phyloP scores from a whole-genome alignment of 495 filamentous ascomycete genomes.

The Neurospora sp. region DNA sequence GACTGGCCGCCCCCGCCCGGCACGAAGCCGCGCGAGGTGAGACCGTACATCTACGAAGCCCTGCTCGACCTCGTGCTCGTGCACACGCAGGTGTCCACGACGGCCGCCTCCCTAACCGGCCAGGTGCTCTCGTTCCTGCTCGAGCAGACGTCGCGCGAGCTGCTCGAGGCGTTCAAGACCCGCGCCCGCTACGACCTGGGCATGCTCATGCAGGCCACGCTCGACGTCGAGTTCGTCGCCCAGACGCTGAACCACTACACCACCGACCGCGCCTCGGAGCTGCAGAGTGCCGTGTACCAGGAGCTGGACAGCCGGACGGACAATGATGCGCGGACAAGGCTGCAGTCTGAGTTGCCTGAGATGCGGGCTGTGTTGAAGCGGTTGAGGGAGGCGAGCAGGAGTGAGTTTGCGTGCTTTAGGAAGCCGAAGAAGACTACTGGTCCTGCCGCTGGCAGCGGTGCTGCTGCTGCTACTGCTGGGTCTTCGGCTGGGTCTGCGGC shows the following conservation, averaged over 20 bases:
- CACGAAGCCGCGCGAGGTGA: conserved; percentile 59
- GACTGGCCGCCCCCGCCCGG: conserved; percentile 56
- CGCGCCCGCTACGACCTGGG: conserved; percentile 60
- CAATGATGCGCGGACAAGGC: conserved; percentile 62
- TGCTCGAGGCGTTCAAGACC: conserved; percentile 59
- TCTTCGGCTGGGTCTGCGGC: not conserved
- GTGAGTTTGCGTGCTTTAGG: conserved; percentile 76
- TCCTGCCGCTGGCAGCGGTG: not conserved
- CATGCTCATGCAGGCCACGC: conserved; percentile 89
- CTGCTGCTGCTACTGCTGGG: not conserved
- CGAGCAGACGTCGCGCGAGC: conserved; percentile 59
- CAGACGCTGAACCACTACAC: conserved; percentile 85
- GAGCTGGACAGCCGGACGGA: conserved; percentile 80
- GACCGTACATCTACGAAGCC: conserved; percentile 79
- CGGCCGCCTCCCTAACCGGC: conserved; percentile 55
- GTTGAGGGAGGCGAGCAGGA: conserved; percentile 70
- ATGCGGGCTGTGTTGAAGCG: conserved; percentile 79
- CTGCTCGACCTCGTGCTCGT: conserved; percentile 76
- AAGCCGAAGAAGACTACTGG: conserved; percentile 28
- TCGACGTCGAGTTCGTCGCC: conserved; percentile 93
- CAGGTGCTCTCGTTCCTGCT: conserved; percentile 73
- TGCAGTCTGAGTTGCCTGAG: conserved; percentile 80
- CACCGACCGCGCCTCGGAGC: conserved; percentile 64
- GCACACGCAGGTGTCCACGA: conserved; percentile 86
- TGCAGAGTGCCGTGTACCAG: conserved; percentile 81